Base-by-base conservation (phyloP, 2,329 filamentous ascomycete genomes). In the Xylariaceae sp. region DNA sequence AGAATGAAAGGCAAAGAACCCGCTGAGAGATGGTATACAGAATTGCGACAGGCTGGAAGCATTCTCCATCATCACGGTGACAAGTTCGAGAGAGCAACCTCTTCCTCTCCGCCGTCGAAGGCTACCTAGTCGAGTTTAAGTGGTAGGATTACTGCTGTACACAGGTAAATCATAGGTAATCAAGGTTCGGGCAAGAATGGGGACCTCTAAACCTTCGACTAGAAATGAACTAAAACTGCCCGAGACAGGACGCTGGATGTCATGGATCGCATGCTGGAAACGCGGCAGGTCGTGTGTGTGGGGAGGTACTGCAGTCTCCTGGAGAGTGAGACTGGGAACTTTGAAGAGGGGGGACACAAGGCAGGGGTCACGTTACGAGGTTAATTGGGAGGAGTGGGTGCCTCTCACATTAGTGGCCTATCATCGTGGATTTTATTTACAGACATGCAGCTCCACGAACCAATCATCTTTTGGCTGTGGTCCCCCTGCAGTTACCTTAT, bases 161-260 rank as follows among this genome's bases (percentile, higher is more conserved):
- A 6, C 13, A 9, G 26, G 26, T 28, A 9, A n/a, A n/a, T 28
- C 26, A 13, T 8, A 24, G 11, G 21, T 24, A n/a, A n/a, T n/a
- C n/a, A n/a, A n/a, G 21, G 6, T 24, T 6, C 11, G 21, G 11
- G 21, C 21, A 24, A 11, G 21, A 24, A 6, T 24, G 6, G 21
- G n/a, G n/a, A n/a, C n/a, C n/a, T n/a, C n/a, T n/a, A n/a, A n/a
- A n/a, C n/a, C n/a, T n/a, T n/a, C n/a, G n/a, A 35, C 34, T 39
- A 24, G 32, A 34, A 28, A 26, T 34, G 43, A 43, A 36, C 43
- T 46, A 46, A 46, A 46, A 43, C 29, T 23, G 36, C 33, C 40
- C 34, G 43, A 46, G 43, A 46, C 43, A 45, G 35, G n/a, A 36
- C 38, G 33, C 43, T 42, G 39, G 30, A 39, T 39, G n/a, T 36